phyloP scores from a whole-genome alignment of 2,329 filamentous ascomycete species.

The Pseudopithomyces maydicus region DNA sequence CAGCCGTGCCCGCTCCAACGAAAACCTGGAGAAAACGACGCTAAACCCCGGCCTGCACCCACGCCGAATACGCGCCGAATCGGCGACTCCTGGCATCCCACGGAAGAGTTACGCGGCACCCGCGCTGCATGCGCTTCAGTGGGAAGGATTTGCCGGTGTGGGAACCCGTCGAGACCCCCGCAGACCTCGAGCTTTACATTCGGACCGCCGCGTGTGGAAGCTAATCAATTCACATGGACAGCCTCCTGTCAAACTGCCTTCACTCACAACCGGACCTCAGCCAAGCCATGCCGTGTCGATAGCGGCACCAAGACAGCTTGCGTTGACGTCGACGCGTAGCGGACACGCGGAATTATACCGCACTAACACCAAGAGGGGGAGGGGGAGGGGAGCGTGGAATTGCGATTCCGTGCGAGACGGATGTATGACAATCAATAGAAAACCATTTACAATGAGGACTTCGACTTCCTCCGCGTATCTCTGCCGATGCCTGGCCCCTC shows the following conservation, averaged over 20 bases:
- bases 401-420: not conserved
- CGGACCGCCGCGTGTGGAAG: not conserved
- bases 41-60: not conserved
- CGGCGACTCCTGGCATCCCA: not conserved
- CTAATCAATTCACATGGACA: too few species aligned
- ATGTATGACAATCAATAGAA: not conserved
- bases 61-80: not conserved
- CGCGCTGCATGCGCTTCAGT: not conserved
- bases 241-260: too few species aligned
- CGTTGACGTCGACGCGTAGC: too few species aligned
- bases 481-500: not conserved
- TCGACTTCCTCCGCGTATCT: not conserved
- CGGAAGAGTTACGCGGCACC: not conserved
- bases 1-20: constrained; percentile 5
- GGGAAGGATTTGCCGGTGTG: not conserved
- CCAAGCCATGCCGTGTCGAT: too few species aligned
- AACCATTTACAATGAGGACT: not conserved
- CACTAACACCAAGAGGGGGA: too few species aligned
- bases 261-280: too few species aligned
- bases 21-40: constrained; percentile 5
- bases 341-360: too few species aligned
- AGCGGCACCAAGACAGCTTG: too few species aligned
- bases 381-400: too few species aligned
- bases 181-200: not conserved
- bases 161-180: constrained; percentile 1